phyloP scores from a whole-genome alignment of 306 rosid genomes.

The Vigna trinervia region DNA sequence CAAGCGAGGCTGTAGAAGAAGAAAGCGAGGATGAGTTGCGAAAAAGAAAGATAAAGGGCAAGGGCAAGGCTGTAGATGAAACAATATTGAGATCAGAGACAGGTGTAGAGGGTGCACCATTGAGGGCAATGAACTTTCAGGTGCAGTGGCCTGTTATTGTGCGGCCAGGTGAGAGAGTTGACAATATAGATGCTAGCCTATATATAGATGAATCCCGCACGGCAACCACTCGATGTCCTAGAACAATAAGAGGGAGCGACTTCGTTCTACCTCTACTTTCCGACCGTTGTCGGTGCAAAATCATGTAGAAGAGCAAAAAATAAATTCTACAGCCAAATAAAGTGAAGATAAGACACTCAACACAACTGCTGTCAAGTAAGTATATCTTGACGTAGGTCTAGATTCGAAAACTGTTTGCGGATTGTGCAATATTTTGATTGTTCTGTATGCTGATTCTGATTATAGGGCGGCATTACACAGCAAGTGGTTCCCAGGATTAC shows the following conservation, averaged over 20 bases:
- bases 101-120: not conserved
- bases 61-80: too few species aligned
- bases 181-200: not conserved
- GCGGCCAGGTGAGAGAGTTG: not conserved
- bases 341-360: not conserved
- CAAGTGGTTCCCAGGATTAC: not conserved
- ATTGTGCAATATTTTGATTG: not conserved
- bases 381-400: not conserved
- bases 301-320: not conserved
- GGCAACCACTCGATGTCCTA: not conserved
- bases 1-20: not conserved
- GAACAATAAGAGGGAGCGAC: not conserved
- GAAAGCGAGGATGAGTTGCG: too few species aligned
- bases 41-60: too few species aligned
- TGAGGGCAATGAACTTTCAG: conserved; percentile 23
- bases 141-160: conserved; percentile 2
- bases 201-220: not conserved
- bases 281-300: not conserved
- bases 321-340: not conserved
- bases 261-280: not conserved
- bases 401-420: not conserved
- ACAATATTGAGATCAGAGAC: not conserved
- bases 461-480: not conserved
- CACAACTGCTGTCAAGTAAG: not conserved
- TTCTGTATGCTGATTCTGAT: not conserved